These are phyloP conservation scores for Hibiscus tridactylites DNA, from an alignment of 345 rosid species.

Conservation along the genomic window DNA sequence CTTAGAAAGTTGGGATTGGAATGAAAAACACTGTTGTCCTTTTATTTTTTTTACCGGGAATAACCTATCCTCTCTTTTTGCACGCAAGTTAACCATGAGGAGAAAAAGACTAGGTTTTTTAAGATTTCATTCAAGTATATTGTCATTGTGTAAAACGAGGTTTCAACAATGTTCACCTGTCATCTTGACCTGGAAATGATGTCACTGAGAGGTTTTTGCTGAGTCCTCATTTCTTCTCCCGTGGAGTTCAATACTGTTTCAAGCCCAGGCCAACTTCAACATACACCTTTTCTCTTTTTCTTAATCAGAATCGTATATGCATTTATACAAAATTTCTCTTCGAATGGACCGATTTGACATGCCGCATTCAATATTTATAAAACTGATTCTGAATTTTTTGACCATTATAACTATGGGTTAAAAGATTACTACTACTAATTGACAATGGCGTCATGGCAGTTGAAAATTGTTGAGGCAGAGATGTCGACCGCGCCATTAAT, in stretches of 20 bases:
- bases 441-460: slow-evolving; percentile 5
- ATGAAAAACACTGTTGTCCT: neutral
- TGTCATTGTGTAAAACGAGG: neutral
- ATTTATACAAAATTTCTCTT: neutral
- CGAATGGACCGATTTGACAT: slow-evolving; percentile 6
- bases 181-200: slow-evolving; percentile 2
- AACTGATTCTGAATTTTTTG: neutral
- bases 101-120: neutral
- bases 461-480: neutral
- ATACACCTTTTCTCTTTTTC: neutral
- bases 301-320: neutral
- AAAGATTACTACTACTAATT: neutral
- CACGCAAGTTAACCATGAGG: neutral
- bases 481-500: neutral
- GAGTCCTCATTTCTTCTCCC: neutral
- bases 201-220: neutral
- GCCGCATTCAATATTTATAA: neutral
- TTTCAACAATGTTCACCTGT: neutral
- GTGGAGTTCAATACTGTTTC: neutral
- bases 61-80: neutral
- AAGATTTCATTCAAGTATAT: neutral
- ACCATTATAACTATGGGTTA: neutral
- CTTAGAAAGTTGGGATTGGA: slow-evolving; percentile 15
- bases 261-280: neutral
- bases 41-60: neutral